These are phyloP conservation scores for Pseudopyrenochaeta lycopersici DNA, from an alignment of 2,329 filamentous ascomycete species.

Conservation along the genomic window DNA sequence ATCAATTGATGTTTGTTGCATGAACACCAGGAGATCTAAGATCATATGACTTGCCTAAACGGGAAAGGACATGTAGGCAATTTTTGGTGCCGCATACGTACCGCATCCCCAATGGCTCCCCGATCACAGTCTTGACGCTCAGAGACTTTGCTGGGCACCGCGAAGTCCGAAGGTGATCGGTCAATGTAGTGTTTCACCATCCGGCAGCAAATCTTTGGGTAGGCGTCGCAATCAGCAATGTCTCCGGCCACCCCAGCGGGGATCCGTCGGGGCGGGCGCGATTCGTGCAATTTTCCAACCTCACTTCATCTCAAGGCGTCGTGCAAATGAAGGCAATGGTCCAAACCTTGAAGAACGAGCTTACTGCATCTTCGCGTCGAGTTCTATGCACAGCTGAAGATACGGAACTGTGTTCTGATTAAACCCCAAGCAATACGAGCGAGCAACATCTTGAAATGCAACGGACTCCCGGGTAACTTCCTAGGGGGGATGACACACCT, in stretches of 20 bases:
- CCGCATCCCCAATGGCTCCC: slow-evolving; percentile 30
- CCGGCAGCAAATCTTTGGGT: slow-evolving; percentile 21
- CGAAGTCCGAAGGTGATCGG: slow-evolving; percentile 28
- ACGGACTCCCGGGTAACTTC: neutral
- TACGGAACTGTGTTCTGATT: slow-evolving; percentile 3
- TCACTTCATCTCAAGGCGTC: slow-evolving; percentile 27
- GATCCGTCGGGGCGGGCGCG: slow-evolving; percentile 12
- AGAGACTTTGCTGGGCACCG: neutral
- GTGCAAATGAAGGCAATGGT: slow-evolving; percentile 10
- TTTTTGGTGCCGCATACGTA: too few relatives aligned
- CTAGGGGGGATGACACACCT: slow-evolving; percentile 4
- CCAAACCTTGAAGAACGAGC: slow-evolving; percentile 2
- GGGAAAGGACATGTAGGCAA: neutral
- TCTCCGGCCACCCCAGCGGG: slow-evolving; percentile 25
- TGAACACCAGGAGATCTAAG: too few relatives aligned
- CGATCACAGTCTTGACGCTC: slow-evolving; percentile 18
- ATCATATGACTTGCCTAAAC: slow-evolving; percentile 11
- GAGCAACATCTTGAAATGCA: neutral
- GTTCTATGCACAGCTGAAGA: neutral
- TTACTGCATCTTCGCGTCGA: slow-evolving; percentile 6
- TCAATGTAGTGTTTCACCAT: slow-evolving; percentile 23
- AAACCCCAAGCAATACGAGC: slow-evolving; percentile 6
- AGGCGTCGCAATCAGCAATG: slow-evolving; percentile 28
- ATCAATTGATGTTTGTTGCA: neutral
- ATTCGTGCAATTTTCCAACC: slow-evolving; percentile 29